Percentiles rank a stretch among this genome's conserved stretches.
Conservation (phyloP, 495 filamentous ascomycete genomes). For the Ascodesmis nigricans region DNA sequence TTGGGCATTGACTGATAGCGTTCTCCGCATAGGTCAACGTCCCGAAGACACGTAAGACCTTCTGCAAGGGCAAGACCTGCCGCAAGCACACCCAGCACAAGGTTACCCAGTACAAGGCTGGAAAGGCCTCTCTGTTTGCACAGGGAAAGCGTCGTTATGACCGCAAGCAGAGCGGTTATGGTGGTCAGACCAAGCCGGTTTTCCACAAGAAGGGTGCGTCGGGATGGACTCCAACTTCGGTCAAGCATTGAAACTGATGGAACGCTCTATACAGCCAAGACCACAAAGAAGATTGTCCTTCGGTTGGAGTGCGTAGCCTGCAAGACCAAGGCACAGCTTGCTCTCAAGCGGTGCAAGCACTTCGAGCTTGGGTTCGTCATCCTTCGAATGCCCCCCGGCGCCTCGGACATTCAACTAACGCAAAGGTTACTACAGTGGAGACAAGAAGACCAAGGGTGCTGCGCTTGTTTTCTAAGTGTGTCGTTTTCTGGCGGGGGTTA, state of each 20-base stretch:
- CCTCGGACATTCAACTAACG: not conserved
- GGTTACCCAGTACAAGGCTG: slow-evolving; percentile 94
- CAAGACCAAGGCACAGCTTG: slow-evolving; percentile 96
- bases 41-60: slow-evolving; percentile 76
- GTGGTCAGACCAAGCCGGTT: slow-evolving; percentile 98
- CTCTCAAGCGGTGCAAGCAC: slow-evolving; percentile 99
- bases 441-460: slow-evolving; percentile 99
- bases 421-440: slow-evolving; percentile 44
- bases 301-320: slow-evolving; percentile 86
- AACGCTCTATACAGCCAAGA: slow-evolving; percentile 45
- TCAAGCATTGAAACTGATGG: too few relatives aligned
- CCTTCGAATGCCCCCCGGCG: not conserved
- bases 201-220: slow-evolving; percentile 82
- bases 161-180: slow-evolving; percentile 97
- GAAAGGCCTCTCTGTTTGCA: slow-evolving; percentile 83
- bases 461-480: slow-evolving; percentile 81
- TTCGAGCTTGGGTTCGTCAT: slow-evolving; percentile 86
- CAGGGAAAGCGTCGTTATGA: slow-evolving; percentile 99
- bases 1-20: too few relatives aligned
- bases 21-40: slow-evolving; percentile 70
- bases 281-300: slow-evolving; percentile 98
- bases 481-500: too few relatives aligned
- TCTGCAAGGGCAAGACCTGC: slow-evolving; percentile 90
- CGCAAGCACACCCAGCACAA: slow-evolving; percentile 86
- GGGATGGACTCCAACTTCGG: not conserved